Evolutionary conservation across 345 rosid genomes (phyloP), one percentile per base, ranked within the genome.

Genomic region (Raphanus sativus): DNA sequence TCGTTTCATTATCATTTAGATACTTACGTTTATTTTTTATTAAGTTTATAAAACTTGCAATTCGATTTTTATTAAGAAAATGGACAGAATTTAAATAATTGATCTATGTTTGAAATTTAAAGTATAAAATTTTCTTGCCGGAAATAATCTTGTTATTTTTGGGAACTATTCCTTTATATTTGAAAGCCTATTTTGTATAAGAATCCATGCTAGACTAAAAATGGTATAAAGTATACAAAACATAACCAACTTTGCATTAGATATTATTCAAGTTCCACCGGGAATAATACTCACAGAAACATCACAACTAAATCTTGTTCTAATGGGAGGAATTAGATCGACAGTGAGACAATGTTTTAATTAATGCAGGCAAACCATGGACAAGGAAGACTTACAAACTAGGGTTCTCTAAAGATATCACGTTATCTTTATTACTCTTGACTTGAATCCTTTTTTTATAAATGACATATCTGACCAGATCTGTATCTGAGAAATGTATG

Each of bases 21-120:
- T 54, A 13, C 38, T 26, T 5, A 15, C 26, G 34, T 75, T 74
- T 67, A 73, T 67, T 34, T 58, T 67, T 75, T 75, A 60, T 67
- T 75, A 1, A 56, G 59, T 40, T 40, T 59, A 67, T 45, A 75
- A 66, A 67, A 29, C 15, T 42, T 4, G 8, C 48, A 3, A 40
- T 62, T 62, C 33, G 11, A 65, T 16, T 36, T 17, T 65, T 67
- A 48, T n/a, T 12, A 60, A 28, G 64, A 60, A 42, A 60, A 61
- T 61, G 21, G 21, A 6, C 38, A 13, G 65, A 60, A 61, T 6
- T 26, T 21, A 65, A 36, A 6, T 34, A 3, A 34, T 26, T 33
- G 36, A 73, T 30, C 40, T 15, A 7, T 48, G 38, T 6, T 6
- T 40, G 17, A 5, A 32, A 32, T 15, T 30, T 6, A 61, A 61